Percentiles rank a stretch among this genome's conserved stretches.
These are phyloP conservation scores for Pichia nakasei DNA, from an alignment of 805 yeast species.

Conservation along the genomic window DNA sequence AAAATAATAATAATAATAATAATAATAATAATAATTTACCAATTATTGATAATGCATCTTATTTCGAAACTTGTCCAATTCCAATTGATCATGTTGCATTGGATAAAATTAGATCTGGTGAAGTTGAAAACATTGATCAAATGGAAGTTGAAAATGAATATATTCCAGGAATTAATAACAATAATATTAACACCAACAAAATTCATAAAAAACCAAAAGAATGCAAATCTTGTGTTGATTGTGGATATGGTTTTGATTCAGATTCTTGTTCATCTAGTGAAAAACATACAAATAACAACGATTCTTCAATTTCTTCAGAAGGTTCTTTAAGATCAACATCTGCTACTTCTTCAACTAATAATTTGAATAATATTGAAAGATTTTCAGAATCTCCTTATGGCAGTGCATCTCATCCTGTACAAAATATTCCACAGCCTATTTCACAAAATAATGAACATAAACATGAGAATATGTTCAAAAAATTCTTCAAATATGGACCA, in stretches of 20 bases:
- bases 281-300: neutral
- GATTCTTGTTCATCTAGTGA: conserved; percentile 1
- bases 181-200: conserved; percentile 1
- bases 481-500: conserved; percentile 9
- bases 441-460: neutral
- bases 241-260: conserved; percentile 20
- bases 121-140: conserved; percentile 19
- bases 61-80: conserved; percentile 23
- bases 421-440: neutral
- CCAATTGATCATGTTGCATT: conserved; percentile 29
- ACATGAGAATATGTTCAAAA: conserved; percentile 7
- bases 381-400: neutral
- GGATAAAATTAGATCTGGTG: conserved; percentile 23
- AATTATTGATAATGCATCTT: neutral
- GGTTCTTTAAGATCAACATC: neutral
- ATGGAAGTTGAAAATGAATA: conserved; percentile 23
- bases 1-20: neutral
- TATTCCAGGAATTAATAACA: conserved; percentile 17
- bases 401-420: neutral
- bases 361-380: neutral
- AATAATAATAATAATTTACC: neutral
- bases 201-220: conserved; percentile 9
- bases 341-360: neutral
- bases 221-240: conserved; percentile 22
- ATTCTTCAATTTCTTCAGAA: neutral